Evolutionary conservation across 2,329 filamentous ascomycete genomes (phyloP), one percentile per base, ranked within the genome.

Genomic region (Fusarium torreyae): DNA sequence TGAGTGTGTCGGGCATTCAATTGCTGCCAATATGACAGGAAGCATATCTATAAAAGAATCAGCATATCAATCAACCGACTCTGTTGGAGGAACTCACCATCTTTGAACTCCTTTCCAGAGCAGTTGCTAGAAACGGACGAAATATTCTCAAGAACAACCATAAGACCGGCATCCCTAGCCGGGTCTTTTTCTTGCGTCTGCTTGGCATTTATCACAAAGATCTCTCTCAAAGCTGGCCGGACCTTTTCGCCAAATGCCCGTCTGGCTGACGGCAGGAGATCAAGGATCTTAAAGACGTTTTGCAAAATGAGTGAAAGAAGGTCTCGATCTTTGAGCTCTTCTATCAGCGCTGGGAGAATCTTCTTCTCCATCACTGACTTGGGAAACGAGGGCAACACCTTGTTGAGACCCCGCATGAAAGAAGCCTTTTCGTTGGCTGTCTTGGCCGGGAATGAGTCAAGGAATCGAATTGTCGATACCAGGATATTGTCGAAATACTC

Each of bases 401-500:
- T 92, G 70, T 91, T 90, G 11, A 99, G 83, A 0, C 96, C 96
- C 56, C 94, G 89, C 87, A 99, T 88, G 77, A 99, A 99, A 60
- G 94, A 91, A 8, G 91, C 87, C 78, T 99, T 99, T 76, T 99
- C 96, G 66, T 89, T 92, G 0, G 93, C 87, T 2, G 94, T 97
- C 82, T 99, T 99, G 34, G 93, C 93, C 0, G 96, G 95, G 62
- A 99, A 89, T 0, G 91, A 88, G 74, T 99, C 96, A 26, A 99
- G 84, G 76, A 99, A 99, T 14, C 96, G 92, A 66, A 99, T 97
- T 0, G 96, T 98, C 0, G 94, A 97, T 22, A 99, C 94, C 6
- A 99, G 85, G 45, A 98, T 93, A 75, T 98, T 99, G 80, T 99
- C 94, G 77, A 99, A 99, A 77, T 97, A 99, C 70, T 93, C 91